Conservation (phyloP, 805 yeast genomes). For the Saturnispora gosingensis region DNA sequence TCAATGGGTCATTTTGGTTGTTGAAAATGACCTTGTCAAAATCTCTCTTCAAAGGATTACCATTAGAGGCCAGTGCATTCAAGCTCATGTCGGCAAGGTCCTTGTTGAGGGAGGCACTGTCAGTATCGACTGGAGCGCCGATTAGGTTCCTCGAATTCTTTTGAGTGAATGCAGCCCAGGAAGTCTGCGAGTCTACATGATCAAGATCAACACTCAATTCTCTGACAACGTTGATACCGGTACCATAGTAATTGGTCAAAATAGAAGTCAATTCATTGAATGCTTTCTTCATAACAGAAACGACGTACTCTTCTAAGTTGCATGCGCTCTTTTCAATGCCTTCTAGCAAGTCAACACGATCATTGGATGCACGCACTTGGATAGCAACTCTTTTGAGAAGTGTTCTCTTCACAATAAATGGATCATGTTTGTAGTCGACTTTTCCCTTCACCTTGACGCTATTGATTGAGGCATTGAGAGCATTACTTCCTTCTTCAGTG, state of each 20-base stretch:
- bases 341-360: constrained; percentile 35
- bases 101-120: constrained; percentile 9
- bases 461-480: constrained; percentile 18
- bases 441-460: constrained; percentile 13
- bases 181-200: constrained; percentile 30
- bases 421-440: constrained; percentile 35
- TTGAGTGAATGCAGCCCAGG: constrained; percentile 35
- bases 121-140: constrained; percentile 10
- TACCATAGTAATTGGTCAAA: constrained; percentile 25
- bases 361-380: constrained; percentile 39
- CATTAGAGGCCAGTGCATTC: constrained; percentile 8
- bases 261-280: constrained; percentile 24
- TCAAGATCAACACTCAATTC: constrained; percentile 26
- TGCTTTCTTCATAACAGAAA: constrained; percentile 33
- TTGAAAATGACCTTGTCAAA: constrained; percentile 29
- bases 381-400: constrained; percentile 29
- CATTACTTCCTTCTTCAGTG: constrained; percentile 24
- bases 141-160: constrained; percentile 28
- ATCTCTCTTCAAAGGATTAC: constrained; percentile 27
- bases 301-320: constrained; percentile 35
- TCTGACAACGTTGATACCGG: constrained; percentile 23
- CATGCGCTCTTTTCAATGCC: constrained; percentile 33
- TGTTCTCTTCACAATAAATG: constrained; percentile 35
- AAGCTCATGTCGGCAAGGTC: constrained; percentile 2
- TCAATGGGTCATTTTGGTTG: constrained; percentile 32